These are phyloP conservation scores for Pseudogymnoascus sp. DNA, from an alignment of 2,329 filamentous ascomycete species.

Conservation along the genomic window DNA sequence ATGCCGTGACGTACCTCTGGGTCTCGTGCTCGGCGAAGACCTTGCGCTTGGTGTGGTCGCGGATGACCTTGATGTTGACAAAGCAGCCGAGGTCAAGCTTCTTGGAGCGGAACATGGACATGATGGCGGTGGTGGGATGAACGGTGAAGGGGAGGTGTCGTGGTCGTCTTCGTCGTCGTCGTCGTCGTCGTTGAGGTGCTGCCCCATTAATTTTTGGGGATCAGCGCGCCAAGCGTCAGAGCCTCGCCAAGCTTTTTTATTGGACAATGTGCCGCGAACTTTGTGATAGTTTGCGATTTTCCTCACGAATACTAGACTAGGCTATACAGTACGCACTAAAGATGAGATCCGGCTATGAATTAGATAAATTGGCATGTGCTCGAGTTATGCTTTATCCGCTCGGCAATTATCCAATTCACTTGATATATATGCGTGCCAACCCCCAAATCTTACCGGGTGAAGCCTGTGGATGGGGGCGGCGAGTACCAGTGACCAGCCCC, in stretches of 20 bases:
- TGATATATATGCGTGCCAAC: background rate
- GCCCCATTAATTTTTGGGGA: conserved; percentile 1
- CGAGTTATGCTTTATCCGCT: background rate
- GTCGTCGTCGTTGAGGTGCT: background rate
- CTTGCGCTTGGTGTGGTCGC: conserved; percentile 95
- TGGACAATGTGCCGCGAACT: background rate
- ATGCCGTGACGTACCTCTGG: conserved; percentile 49
- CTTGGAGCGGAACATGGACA: conserved; percentile 84
- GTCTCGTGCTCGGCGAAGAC: conserved; percentile 80
- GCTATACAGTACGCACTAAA: background rate
- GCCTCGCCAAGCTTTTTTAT: background rate
- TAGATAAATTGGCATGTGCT: background rate
- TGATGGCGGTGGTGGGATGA: conserved; percentile 33
- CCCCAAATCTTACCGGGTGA: background rate
- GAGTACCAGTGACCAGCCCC: background rate
- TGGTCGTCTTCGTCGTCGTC: background rate
- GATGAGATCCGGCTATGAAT: background rate
- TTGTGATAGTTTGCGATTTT: background rate
- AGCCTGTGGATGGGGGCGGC: background rate
- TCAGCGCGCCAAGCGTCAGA: background rate
- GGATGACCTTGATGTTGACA: conserved; percentile 76
- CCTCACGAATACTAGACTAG: background rate
- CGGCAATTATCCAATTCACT: background rate
- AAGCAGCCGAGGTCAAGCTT: conserved; percentile 84
- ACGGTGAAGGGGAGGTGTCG: conserved; percentile 2